A percentile compares a stretch with the other conserved stretches of the same genome.
Evolutionary conservation across 1,284 basidiomycete genomes (phyloP).

Genomic region (Trichosporon sp.): DNA sequence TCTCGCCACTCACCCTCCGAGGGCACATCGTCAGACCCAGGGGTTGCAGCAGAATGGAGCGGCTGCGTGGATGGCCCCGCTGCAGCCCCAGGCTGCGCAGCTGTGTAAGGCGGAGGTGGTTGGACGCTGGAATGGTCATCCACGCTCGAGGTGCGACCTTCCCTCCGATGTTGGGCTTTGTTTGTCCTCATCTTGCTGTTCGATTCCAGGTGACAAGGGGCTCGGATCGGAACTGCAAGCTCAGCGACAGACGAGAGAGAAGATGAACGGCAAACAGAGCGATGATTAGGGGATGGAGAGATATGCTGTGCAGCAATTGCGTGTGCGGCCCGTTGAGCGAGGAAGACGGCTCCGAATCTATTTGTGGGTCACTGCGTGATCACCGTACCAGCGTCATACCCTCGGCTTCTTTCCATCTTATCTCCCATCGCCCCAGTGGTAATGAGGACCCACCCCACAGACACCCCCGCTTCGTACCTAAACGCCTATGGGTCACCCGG

Average conservation of each 20-base stretch:
- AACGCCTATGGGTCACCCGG: too few species aligned
- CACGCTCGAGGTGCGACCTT: background rate
- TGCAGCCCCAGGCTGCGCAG: background rate
- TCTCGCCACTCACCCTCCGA: background rate
- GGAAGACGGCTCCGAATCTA: conserved; percentile 2
- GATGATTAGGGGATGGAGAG: background rate
- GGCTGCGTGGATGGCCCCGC: background rate
- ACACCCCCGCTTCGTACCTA: too few species aligned
- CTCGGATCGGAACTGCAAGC: too few species aligned
- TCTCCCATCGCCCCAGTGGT: background rate
- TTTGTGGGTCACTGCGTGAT: background rate
- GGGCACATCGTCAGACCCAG: background rate
- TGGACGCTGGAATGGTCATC: background rate
- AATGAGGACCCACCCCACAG: too few species aligned
- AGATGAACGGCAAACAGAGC: background rate
- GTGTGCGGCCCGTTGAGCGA: background rate
- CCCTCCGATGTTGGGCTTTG: background rate
- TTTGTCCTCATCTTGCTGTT: background rate
- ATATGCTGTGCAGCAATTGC: background rate
- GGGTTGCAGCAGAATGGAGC: background rate
- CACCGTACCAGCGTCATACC: conserved; percentile 15
- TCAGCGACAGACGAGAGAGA: background rate
- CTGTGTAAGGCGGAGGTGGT: background rate
- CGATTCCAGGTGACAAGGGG: background rate
- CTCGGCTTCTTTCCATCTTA: conserved; percentile 15